A percentile compares a stretch with the other conserved stretches of the same genome.
Evolutionary conservation across 768 basidiomycete species (phyloP).

Genomic region (Macrolepiota dolichaula): DNA sequence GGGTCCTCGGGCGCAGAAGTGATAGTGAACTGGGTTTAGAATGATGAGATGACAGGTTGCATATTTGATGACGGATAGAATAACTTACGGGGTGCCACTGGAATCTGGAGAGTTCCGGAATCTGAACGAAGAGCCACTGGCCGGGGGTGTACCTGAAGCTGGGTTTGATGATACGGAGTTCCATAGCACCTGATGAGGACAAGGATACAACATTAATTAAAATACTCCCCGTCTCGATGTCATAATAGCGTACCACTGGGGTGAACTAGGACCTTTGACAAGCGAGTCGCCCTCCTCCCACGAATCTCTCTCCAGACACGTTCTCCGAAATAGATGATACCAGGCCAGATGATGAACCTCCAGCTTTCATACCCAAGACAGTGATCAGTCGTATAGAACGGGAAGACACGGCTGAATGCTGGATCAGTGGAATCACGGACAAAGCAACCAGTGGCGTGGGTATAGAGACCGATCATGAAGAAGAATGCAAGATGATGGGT

Average conservation of each 20-base stretch:
- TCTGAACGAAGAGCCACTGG: slow-evolving; percentile 89
- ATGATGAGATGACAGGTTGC: slow-evolving; percentile 11
- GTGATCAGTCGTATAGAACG: slow-evolving; percentile 84
- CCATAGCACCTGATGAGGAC: slow-evolving; percentile 70
- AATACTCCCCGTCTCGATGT: neutral
- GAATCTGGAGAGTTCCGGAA: slow-evolving; percentile 77
- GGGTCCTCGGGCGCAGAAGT: slow-evolving; percentile 94
- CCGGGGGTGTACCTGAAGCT: slow-evolving; percentile 90
- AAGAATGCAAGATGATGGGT: slow-evolving; percentile 94
- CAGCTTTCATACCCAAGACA: slow-evolving; percentile 92
- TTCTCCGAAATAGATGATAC: slow-evolving; percentile 86
- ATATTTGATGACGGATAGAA: neutral
- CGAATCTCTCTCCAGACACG: slow-evolving; percentile 82
- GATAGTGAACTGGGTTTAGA: slow-evolving; percentile 72
- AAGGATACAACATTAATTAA: neutral
- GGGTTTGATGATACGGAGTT: slow-evolving; percentile 87
- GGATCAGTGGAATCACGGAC: slow-evolving; percentile 82
- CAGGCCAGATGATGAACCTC: slow-evolving; percentile 91
- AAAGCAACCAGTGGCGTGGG: slow-evolving; percentile 93
- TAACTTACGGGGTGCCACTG: slow-evolving; percentile 97
- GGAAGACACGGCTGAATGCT: slow-evolving; percentile 68
- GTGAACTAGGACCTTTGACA: slow-evolving; percentile 86
- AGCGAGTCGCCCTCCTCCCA: slow-evolving; percentile 68
- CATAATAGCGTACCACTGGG: slow-evolving; percentile 61
- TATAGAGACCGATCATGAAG: slow-evolving; percentile 88